A percentile compares a stretch with the other conserved stretches of the same genome.
Evolutionary conservation across 805 yeast genomes (phyloP).

Genomic region (Candida nanaspora): DNA sequence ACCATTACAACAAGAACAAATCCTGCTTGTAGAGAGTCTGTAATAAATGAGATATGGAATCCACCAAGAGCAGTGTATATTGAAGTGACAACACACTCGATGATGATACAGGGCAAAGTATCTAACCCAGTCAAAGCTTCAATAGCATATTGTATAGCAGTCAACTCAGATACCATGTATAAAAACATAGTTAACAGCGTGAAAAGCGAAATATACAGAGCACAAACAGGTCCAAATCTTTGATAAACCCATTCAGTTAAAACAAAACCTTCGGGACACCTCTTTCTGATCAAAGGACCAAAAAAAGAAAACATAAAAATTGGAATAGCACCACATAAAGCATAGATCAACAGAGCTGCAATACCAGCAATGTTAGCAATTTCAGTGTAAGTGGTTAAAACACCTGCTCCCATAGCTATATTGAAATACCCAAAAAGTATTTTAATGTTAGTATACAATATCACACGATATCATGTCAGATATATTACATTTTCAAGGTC

Average conservation of each 20-base stretch:
- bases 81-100: conserved; percentile 81
- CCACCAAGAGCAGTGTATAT: conserved; percentile 88
- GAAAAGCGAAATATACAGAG: conserved; percentile 69
- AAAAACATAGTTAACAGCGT: conserved; percentile 80
- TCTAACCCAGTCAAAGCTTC: conserved; percentile 70
- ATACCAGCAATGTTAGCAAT: conserved; percentile 82
- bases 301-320: conserved; percentile 73
- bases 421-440: neutral
- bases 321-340: conserved; percentile 75
- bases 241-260: conserved; percentile 91
- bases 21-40: conserved; percentile 81
- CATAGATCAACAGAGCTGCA: conserved; percentile 80
- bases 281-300: conserved; percentile 73
- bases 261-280: conserved; percentile 86
- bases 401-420: conserved; percentile 82
- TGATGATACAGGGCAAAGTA: conserved; percentile 74
- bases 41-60: conserved; percentile 77
- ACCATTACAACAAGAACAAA: conserved; percentile 61
- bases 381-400: conserved; percentile 77
- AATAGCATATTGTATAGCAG: conserved; percentile 73
- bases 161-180: conserved; percentile 81
- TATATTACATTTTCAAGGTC: no score
- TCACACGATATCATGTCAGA: neutral
- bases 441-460: conserved; percentile 4
- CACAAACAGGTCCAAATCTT: conserved; percentile 67